Evolutionary conservation across 179 eudicot species (phyloP).

Genomic region (Pouteria campechiana): DNA sequence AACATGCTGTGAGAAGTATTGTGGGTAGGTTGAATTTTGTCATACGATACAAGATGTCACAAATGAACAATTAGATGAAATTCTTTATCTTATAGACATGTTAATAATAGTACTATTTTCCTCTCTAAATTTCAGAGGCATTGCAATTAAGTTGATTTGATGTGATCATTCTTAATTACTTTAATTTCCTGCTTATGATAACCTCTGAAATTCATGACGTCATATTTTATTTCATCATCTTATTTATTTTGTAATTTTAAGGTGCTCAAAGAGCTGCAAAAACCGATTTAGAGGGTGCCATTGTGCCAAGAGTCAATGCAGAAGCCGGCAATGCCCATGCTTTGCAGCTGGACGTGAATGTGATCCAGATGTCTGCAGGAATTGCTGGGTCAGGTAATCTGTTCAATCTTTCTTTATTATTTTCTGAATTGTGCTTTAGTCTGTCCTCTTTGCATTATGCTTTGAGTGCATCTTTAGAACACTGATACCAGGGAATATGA

Average conservation of each 20-base stretch:
- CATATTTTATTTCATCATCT: too few relatives aligned
- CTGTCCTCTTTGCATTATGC: too few relatives aligned
- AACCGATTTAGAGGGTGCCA: conserved; percentile 94
- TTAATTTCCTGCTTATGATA: too few relatives aligned
- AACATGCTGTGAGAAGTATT: conserved; percentile 91
- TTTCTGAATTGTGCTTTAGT: too few relatives aligned
- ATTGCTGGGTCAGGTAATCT: conserved; percentile 95
- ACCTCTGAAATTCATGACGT: too few relatives aligned
- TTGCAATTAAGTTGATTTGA: too few relatives aligned
- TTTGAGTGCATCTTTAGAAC: too few relatives aligned
- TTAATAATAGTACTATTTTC: too few relatives aligned
- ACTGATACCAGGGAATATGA: too few relatives aligned
- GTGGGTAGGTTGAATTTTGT: conserved; percentile 55
- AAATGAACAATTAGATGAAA: too few relatives aligned
- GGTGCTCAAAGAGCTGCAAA: conserved; percentile 93
- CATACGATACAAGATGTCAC: too few relatives aligned
- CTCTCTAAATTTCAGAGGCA: neutral
- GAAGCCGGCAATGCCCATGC: conserved; percentile 97
- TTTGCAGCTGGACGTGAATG: conserved; percentile 98
- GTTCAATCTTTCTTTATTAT: neutral
- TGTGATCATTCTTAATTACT: too few relatives aligned
- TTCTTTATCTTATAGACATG: neutral
- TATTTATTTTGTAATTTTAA: conserved; percentile 16
- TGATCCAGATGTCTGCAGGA: conserved; percentile 97
- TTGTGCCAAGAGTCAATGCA: conserved; percentile 99